Evolutionary conservation across 2,329 filamentous ascomycete species (phyloP).

Genomic region (Acephala macrosclerotiorum): DNA sequence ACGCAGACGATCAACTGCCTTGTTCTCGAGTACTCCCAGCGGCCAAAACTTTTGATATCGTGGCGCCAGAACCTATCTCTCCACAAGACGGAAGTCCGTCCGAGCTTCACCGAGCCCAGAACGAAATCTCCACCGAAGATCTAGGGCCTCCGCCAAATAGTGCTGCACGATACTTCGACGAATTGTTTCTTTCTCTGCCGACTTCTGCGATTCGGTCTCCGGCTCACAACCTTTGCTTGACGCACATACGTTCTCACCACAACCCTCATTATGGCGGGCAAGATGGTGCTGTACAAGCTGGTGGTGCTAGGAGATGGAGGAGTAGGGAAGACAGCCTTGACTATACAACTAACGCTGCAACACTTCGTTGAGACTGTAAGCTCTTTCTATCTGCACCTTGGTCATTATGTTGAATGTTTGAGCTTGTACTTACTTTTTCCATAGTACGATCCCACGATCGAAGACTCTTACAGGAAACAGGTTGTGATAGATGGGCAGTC

Average conservation of each 20-base stretch:
- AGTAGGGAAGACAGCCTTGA: slow-evolving; percentile 92
- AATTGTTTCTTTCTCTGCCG: slow-evolving; percentile 24
- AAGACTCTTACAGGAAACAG: slow-evolving; percentile 88
- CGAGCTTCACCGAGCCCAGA: slow-evolving; percentile 35
- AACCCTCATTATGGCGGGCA: slow-evolving; percentile 58
- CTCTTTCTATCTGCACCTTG: slow-evolving; percentile 6
- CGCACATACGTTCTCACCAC: slow-evolving; percentile 23
- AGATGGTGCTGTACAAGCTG: slow-evolving; percentile 96
- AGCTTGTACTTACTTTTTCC: slow-evolving; percentile 32
- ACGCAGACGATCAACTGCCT: slow-evolving; percentile 11
- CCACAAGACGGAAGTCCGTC: slow-evolving; percentile 32
- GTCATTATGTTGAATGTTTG: slow-evolving; percentile 2
- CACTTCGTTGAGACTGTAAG: slow-evolving; percentile 95
- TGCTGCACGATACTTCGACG: slow-evolving; percentile 24
- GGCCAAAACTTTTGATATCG: slow-evolving; percentile 15
- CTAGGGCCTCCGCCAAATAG: slow-evolving; percentile 30
- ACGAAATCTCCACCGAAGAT: slow-evolving; percentile 34
- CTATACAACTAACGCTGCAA: slow-evolving; percentile 95
- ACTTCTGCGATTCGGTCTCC: slow-evolving; percentile 23
- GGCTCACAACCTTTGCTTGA: slow-evolving; percentile 22
- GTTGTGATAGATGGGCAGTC: slow-evolving; percentile 93
- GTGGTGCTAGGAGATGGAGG: slow-evolving; percentile 95
- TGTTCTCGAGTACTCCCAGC: neutral
- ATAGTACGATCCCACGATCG: slow-evolving; percentile 82
- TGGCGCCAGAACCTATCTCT: slow-evolving; percentile 23